These are phyloP conservation scores for Gossypium thurberi DNA, from an alignment of 345 rosid genomes.

Conservation along the genomic window DNA sequence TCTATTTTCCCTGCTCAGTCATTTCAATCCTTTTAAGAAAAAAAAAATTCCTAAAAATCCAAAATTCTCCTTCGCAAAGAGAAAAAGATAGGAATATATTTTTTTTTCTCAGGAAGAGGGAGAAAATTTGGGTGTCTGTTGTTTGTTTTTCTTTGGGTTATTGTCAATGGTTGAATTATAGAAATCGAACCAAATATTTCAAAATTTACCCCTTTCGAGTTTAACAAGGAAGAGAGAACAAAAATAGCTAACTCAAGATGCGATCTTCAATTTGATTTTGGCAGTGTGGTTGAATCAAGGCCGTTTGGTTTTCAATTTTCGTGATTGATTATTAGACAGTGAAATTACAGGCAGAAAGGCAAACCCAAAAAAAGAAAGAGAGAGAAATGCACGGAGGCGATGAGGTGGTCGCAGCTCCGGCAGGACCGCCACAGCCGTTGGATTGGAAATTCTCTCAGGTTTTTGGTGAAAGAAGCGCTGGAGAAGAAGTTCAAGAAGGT, in stretches of 20 bases:
- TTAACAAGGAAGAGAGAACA: neutral
- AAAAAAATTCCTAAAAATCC: neutral
- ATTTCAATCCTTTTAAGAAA: neutral
- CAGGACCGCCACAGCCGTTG: conserved; percentile 41
- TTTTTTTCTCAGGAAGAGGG: neutral
- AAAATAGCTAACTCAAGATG: conserved; percentile 8
- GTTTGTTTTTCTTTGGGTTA: neutral
- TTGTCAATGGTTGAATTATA: conserved; percentile 11
- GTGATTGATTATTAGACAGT: neutral
- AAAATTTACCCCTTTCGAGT: neutral
- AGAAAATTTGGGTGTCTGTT: neutral
- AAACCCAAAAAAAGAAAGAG: neutral
- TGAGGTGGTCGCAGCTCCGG: conserved; percentile 38
- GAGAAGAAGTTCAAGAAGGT: conserved; percentile 97
- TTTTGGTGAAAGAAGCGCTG: conserved; percentile 91
- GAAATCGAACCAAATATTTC: neutral
- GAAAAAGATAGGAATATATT: neutral
- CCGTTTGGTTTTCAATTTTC: neutral
- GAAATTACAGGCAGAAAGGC: neutral
- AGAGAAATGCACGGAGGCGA: conserved; percentile 51
- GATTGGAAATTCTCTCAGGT: conserved; percentile 99
- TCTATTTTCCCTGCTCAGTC: neutral
- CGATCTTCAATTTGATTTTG: conserved; percentile 15
- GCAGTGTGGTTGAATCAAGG: conserved; percentile 4
- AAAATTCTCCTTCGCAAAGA: neutral